Evolutionary conservation across 2,329 filamentous ascomycete genomes (phyloP).

Genomic region (Phymatotrichopsis omnivora): DNA sequence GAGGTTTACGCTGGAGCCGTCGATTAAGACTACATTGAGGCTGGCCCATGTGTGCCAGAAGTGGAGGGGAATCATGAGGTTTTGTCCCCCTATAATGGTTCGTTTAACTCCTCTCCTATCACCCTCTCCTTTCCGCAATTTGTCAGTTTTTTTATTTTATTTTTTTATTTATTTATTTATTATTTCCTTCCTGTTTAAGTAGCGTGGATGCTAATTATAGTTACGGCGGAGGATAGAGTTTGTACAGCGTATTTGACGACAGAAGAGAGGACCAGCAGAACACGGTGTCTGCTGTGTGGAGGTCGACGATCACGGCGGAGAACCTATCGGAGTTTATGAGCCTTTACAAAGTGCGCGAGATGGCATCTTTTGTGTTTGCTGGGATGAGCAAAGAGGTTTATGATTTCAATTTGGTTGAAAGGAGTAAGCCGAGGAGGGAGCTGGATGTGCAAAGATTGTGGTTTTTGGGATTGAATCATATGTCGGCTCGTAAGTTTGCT

Average conservation of each 20-base stretch:
- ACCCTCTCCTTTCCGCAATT: too few relatives aligned
- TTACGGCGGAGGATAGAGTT: conserved; percentile 4
- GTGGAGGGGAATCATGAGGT: conserved; percentile 19
- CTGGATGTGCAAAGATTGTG: conserved; percentile 13
- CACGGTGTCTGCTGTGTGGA: conserved; percentile 7
- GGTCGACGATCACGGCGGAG: conserved; percentile 10
- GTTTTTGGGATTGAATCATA: conserved; percentile 17
- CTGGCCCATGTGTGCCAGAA: conserved; percentile 16
- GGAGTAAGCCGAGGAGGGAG: conserved; percentile 13
- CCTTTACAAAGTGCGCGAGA: conserved; percentile 10
- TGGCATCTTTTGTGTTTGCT: conserved; percentile 15
- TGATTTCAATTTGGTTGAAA: conserved; percentile 6
- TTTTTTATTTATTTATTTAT: too few relatives aligned
- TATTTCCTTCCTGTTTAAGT: too few relatives aligned
- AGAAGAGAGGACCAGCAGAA: conserved; percentile 12
- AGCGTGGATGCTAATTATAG: neutral
- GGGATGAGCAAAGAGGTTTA: conserved; percentile 14
- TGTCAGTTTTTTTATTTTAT: too few relatives aligned
- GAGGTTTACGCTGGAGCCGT: conserved; percentile 13
- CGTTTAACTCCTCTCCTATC: too few relatives aligned
- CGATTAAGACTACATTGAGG: conserved; percentile 13
- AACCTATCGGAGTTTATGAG: conserved; percentile 14
- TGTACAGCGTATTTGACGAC: conserved; percentile 19
- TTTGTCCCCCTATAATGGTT: conserved; percentile 17
- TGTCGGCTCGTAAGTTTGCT: conserved; percentile 17